A percentile compares a stretch with the other conserved stretches of the same genome.
Conservation (phyloP, 257 asterid species). For the Thymus quinquecostatus region DNA sequence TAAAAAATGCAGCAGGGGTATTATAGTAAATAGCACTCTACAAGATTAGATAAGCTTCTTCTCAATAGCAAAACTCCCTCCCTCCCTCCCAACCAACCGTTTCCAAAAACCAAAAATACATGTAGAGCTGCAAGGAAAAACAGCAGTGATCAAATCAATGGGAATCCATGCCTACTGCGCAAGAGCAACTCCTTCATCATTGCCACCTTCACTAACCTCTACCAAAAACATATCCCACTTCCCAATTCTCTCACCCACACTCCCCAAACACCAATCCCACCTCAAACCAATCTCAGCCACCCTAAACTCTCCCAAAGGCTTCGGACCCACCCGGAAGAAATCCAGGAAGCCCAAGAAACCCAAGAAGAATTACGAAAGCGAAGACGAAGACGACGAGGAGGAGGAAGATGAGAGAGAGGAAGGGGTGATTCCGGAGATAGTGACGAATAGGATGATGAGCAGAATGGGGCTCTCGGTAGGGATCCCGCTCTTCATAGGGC, state of each 20-base stretch:
- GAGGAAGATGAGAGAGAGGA: conserved; percentile 50
- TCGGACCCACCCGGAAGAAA: conserved; percentile 71
- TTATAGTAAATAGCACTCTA: conserved; percentile 34
- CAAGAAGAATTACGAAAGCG: conserved; percentile 44
- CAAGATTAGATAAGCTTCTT: conserved; percentile 55
- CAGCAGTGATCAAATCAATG: conserved; percentile 37
- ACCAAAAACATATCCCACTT: conserved; percentile 40
- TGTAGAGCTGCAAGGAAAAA: conserved; percentile 18
- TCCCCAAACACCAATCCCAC: conserved; percentile 34
- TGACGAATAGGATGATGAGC: conserved; percentile 90
- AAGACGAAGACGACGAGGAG: conserved; percentile 46
- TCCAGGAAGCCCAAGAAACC: conserved; percentile 52
- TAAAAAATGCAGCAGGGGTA: conserved; percentile 33
- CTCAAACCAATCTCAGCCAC: conserved; percentile 59
- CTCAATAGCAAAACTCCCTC: conserved; percentile 1
- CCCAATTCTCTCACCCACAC: conserved; percentile 34
- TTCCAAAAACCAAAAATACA: conserved; percentile 20
- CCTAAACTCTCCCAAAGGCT: conserved; percentile 77
- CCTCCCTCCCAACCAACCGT: conserved; percentile 37
- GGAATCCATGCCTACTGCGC: conserved; percentile 42
- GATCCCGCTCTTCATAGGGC: conserved; percentile 74
- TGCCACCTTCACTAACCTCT: conserved; percentile 43
- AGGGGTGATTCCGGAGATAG: conserved; percentile 88
- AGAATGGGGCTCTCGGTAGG: conserved; percentile 85
- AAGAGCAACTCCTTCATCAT: conserved; percentile 39